Conservation (phyloP, 2,329 filamentous ascomycete species). For the Colletotrichum tamarilloi region DNA sequence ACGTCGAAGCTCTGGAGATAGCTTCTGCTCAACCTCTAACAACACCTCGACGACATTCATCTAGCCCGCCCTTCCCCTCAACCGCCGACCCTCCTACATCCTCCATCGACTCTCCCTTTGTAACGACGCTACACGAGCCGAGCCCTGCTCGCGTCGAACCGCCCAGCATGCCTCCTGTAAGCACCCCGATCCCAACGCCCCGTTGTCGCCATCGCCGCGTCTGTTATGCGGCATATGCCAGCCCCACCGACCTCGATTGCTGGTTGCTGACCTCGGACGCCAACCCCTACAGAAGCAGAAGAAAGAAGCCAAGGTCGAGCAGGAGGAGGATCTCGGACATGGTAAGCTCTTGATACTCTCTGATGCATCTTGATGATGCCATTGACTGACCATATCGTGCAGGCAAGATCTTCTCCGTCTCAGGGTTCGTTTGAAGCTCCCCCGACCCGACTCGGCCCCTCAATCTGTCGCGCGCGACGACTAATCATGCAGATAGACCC, state of each 20-base stretch:
- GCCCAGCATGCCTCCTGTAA: conserved; percentile 68
- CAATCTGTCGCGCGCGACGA: conserved; percentile 29
- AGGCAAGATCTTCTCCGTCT: conserved; percentile 73
- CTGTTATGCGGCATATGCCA: conserved; percentile 29
- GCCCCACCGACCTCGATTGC: conserved; percentile 26
- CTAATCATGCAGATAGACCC: conserved; percentile 64
- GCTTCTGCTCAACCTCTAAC: conserved; percentile 52
- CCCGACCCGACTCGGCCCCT: conserved; percentile 16
- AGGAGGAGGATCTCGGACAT: conserved; percentile 49
- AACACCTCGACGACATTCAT: conserved; percentile 47
- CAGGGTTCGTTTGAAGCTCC: conserved; percentile 62
- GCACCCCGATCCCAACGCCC: conserved; percentile 44
- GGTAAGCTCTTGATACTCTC: conserved; percentile 45
- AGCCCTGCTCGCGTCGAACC: conserved; percentile 41
- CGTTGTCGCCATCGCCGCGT: conserved; percentile 27
- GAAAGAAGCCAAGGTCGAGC: conserved; percentile 48
- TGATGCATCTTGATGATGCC: not conserved
- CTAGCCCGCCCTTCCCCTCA: conserved; percentile 43
- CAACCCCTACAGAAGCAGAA: conserved; percentile 37
- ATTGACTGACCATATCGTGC: conserved; percentile 25
- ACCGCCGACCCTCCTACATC: conserved; percentile 44
- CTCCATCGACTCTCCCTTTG: conserved; percentile 39
- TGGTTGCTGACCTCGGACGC: conserved; percentile 28
- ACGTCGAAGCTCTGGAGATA: conserved; percentile 46
- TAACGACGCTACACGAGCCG: conserved; percentile 29